phyloP scores from a whole-genome alignment of 1,284 basidiomycete genomes.

The Fomitiporia mediterranea region DNA sequence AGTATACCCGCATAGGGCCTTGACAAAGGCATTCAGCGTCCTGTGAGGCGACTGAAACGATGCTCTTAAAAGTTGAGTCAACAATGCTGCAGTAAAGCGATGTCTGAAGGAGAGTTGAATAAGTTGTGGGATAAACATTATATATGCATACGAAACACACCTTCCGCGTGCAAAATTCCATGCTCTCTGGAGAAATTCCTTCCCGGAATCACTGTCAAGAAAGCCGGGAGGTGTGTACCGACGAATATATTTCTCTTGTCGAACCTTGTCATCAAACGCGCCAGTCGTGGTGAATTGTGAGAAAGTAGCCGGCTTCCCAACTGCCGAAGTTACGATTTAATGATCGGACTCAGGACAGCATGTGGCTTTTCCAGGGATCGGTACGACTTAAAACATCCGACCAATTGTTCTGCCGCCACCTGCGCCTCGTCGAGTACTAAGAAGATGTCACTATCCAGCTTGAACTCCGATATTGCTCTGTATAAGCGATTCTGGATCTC shows the following conservation, averaged over 20 bases:
- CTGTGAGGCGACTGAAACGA: not conserved
- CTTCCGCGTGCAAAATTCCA: slow-evolving; percentile 1
- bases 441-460: not conserved
- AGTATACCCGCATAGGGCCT: not conserved
- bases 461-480: too few species aligned
- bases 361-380: not conserved
- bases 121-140: not conserved
- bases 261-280: not conserved
- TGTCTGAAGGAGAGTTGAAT: not conserved
- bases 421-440: not conserved
- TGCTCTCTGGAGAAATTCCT: not conserved
- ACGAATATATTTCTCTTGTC: not conserved
- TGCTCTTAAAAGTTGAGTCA: not conserved
- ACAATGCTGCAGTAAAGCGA: not conserved
- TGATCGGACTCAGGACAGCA: not conserved
- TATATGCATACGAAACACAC: not conserved
- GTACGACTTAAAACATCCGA: not conserved
- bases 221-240: not conserved
- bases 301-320: not conserved
- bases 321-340: not conserved
- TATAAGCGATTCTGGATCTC: too few species aligned
- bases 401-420: not conserved
- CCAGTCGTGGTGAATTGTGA: not conserved
- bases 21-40: not conserved
- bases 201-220: not conserved